Percentiles rank a stretch among this genome's conserved stretches.
Conservation (phyloP, 2,329 filamentous ascomycete species). For the Fusarium brachygibbosum region DNA sequence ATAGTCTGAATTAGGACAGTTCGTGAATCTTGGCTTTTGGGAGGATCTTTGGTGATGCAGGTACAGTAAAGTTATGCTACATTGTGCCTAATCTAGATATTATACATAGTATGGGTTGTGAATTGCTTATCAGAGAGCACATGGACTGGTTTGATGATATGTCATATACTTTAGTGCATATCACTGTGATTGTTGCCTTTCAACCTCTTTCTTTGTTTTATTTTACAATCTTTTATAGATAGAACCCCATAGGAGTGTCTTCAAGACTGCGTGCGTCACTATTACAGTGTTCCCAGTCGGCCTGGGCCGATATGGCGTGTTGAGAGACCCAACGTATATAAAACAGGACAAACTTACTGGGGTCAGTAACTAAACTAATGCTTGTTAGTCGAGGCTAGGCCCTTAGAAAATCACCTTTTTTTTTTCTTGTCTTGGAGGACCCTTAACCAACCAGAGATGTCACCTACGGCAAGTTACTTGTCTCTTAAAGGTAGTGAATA, state of each 20-base stretch:
- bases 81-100: constrained; percentile 2
- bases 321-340: constrained; percentile 1
- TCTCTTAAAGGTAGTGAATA: neutral
- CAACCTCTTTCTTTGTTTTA: neutral
- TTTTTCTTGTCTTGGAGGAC: neutral
- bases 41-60: constrained; percentile 29
- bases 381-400: neutral
- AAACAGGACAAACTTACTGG: constrained; percentile 8
- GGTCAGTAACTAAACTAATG: neutral
- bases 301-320: constrained; percentile 32
- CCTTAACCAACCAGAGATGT: constrained; percentile 43
- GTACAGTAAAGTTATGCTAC: constrained; percentile 11
- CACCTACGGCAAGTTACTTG: neutral
- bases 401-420: constrained; percentile 37
- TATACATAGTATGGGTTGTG: neutral
- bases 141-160: neutral
- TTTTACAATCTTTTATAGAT: neutral
- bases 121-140: neutral
- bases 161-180: neutral
- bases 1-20: constrained; percentile 9
- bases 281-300: neutral
- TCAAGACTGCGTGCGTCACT: neutral
- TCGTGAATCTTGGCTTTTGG: constrained; percentile 17
- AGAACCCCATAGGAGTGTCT: neutral
- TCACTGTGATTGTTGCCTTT: neutral